These are phyloP conservation scores for Panaeolus cyanescens DNA, from an alignment of 768 basidiomycete genomes.

Conservation along the genomic window DNA sequence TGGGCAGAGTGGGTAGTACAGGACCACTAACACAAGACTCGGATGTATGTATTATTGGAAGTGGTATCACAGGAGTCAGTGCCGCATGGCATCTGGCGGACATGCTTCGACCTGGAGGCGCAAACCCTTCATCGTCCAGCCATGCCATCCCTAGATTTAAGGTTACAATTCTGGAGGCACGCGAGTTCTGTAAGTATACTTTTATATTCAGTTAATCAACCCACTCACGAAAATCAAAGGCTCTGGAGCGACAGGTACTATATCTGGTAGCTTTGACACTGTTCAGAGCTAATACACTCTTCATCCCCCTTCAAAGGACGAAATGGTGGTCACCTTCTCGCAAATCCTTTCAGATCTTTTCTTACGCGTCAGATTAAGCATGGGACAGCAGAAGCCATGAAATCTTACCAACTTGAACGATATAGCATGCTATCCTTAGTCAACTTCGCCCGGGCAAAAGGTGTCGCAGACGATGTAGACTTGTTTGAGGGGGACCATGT, in stretches of 20 bases:
- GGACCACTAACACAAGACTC: conserved; percentile 59
- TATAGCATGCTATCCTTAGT: conserved; percentile 54
- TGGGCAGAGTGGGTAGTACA: conserved; percentile 66
- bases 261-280: neutral
- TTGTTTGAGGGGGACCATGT: conserved; percentile 60
- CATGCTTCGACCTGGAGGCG: conserved; percentile 7
- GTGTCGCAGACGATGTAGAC: conserved; percentile 55
- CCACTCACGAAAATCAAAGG: conserved; percentile 36
- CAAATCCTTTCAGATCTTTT: conserved; percentile 51
- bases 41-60: conserved; percentile 79
- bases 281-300: neutral
- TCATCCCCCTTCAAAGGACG: conserved; percentile 48
- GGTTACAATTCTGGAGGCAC: conserved; percentile 76
- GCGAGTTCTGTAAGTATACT: conserved; percentile 74
- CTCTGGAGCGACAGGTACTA: conserved; percentile 73
- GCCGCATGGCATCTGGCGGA: conserved; percentile 67
- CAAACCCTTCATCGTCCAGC: neutral
- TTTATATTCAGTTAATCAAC: neutral
- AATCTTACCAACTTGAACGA: conserved; percentile 55
- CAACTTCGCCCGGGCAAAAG: conserved; percentile 44
- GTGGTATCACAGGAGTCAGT: conserved; percentile 77
- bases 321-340: conserved; percentile 78
- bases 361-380: conserved; percentile 32
- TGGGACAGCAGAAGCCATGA: conserved; percentile 56
- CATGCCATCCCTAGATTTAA: conserved; percentile 27